Evolutionary conservation across 306 rosid genomes (phyloP), one percentile per base, ranked within the genome.

Genomic region (Quercus aquifolioides): DNA sequence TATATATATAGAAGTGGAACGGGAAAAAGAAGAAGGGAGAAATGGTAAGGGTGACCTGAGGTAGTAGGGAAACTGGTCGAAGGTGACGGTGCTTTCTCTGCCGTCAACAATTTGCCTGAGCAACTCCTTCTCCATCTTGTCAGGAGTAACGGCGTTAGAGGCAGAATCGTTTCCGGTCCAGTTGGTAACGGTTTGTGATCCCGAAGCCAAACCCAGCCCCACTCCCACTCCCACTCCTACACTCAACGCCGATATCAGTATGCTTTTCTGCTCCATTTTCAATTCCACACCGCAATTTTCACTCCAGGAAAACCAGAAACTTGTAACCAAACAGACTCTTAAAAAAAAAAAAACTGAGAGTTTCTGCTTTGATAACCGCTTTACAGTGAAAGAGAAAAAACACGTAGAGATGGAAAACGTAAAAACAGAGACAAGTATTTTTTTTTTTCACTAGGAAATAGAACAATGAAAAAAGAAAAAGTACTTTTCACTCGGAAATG

Each of bases 221-320:
- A 95, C 76, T 26, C 99, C 99, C 15, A 95, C 97, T 28, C 99
- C 99, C 60, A 92, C 90, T 2, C 99, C 97, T 0, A 93, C 97
- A 10, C 98, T 59, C 79, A 95, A 75, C 18, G 99, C 99, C 71
- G 98, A 95, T 49, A 93, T 77, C 82, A 93, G 62, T 38, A 88
- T 9, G 23, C 91, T 82, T 79, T 85, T 95, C 88, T 93, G 93
- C 33, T 95, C 99, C 99, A 94, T 93, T 28, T 13, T 33, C 52
- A 33, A 46, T 13, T 23, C 35, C n/a, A 64, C 38, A 12, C 33
- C 17, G 25, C 17, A 25, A 23, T 23, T 60, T 60, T 28, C 67
- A 9, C 25, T 25, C 67, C n/a, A 49, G 18, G 30, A 62, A 63
- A 59, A 10, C 17, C 38, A 28, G 9, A 12, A 63, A 26, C 41